Base-by-base conservation (phyloP, 805 yeast species). In the Debaryomyces castellii region DNA sequence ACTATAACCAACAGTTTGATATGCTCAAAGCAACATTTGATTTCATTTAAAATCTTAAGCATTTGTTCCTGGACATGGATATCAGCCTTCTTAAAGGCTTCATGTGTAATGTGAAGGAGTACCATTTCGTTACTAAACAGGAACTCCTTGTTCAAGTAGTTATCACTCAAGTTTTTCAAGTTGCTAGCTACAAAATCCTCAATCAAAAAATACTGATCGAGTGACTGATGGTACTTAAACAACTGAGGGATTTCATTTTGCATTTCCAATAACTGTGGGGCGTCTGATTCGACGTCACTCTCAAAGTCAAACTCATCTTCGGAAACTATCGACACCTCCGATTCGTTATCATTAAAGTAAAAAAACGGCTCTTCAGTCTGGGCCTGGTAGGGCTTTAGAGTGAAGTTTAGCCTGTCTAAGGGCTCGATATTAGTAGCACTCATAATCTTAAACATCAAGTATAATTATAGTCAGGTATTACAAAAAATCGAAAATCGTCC, bases 401-500 rank as follows among this genome's bases (percentile, higher is more conserved):
- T 48, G 22, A 50, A 46, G 18, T 45, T 48, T 9, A 50, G 23
- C 28, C 39, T 46, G 25, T 50, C 54, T 14, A 39, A 20, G 3
- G 44, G 33, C 22, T 38, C 38, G 14, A 48, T 20, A 35, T 46
- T 48, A 21, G 51, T 50, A 4, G 51, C 35, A 22, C 50, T 48
- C 30, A 50, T 37, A 3, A 51, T 45, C 20, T 44, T 44, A 33
- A 47, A 49, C 40, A 21, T 37, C 11, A n/a, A 36, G 7, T 11
- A 30, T 11, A 17, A 25, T 10, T 25, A 4, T 9, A 25, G 11
- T 6, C 11, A 25, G 9, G 5, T 6, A 9, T 9, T 6, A 23
- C 5, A 23, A 23, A 6, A 9, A 6, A 23, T 23, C 25, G 25
- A 6, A 6, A 6, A 23, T 6, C 9, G 25, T 23, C 5, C 8